phyloP scores from a whole-genome alignment of 1,139 yeast species.

The Lodderomyces oxycetoniae region DNA sequence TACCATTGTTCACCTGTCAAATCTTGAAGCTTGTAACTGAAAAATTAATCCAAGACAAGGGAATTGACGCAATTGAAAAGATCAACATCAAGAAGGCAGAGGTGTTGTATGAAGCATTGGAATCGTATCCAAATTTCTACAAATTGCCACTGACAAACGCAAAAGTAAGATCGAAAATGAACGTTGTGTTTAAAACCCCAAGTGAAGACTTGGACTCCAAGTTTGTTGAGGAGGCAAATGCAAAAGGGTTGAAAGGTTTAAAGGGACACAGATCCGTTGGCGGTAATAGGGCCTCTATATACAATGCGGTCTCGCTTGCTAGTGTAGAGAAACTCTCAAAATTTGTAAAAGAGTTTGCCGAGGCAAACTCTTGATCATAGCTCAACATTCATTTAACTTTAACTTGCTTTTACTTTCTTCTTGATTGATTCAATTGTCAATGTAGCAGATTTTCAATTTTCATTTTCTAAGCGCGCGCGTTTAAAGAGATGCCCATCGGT shows the following conservation, averaged over 20 bases:
- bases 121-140: constrained; percentile 59
- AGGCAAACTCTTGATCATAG: constrained; percentile 8
- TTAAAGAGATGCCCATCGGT: too few relatives aligned
- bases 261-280: constrained; percentile 98
- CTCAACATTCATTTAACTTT: background rate
- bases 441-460: too few relatives aligned
- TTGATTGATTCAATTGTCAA: background rate
- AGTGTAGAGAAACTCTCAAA: constrained; percentile 59
- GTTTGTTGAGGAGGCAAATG: constrained; percentile 57
- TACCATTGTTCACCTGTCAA: constrained; percentile 88
- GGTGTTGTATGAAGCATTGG: constrained; percentile 60
- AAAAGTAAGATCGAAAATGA: constrained; percentile 76
- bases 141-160: constrained; percentile 57
- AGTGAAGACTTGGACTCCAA: constrained; percentile 57
- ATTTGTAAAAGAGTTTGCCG: constrained; percentile 63
- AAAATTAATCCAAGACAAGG: constrained; percentile 58
- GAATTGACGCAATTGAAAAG: constrained; percentile 47
- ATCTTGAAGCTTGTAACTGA: constrained; percentile 75
- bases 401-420: too few relatives aligned
- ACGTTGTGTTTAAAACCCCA: constrained; percentile 79
- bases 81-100: constrained; percentile 59
- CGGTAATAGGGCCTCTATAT: constrained; percentile 89
- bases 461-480: too few relatives aligned
- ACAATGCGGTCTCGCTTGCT: constrained; percentile 73
- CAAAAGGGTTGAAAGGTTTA: constrained; percentile 59